phyloP scores from a whole-genome alignment of 139 green algal species.

The Micromonas pusilla region DNA sequence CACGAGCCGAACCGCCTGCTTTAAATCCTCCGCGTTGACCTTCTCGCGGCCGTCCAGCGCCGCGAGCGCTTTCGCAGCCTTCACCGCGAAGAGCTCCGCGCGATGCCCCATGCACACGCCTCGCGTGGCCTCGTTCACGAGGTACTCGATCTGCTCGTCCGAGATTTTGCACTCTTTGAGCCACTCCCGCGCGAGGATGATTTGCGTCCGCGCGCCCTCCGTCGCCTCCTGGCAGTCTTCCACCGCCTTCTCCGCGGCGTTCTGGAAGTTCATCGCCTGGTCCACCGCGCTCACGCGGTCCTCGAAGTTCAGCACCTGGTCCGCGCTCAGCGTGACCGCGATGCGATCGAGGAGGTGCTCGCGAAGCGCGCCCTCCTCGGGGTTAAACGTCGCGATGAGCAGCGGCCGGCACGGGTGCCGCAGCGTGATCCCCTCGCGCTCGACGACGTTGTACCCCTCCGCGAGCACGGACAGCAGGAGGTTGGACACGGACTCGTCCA shows the following conservation, averaged over 20 bases:
- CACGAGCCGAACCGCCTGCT: constrained; percentile 88
- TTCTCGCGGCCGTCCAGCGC: constrained; percentile 77
- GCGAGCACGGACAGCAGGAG: constrained; percentile 90
- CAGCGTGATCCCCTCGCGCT: constrained; percentile 94
- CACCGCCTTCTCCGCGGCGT: constrained; percentile 39
- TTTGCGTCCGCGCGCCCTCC: constrained; percentile 62
- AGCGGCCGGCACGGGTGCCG: constrained; percentile 90
- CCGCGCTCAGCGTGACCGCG: constrained; percentile 79
- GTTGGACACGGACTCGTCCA: constrained; percentile 97
- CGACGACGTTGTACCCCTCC: constrained; percentile 92
- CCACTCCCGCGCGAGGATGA: constrained; percentile 94
- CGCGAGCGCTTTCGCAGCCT: constrained; percentile 69
- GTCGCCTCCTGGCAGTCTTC: constrained; percentile 74
- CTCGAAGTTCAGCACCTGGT: constrained; percentile 65
- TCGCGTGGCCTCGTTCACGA: constrained; percentile 84
- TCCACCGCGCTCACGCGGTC: constrained; percentile 76
- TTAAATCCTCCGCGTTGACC: constrained; percentile 87
- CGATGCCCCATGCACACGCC: constrained; percentile 82
- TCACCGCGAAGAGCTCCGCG: constrained; percentile 90
- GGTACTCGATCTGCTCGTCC: constrained; percentile 81
- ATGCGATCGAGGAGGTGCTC: constrained; percentile 98
- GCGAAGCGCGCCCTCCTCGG: constrained; percentile 79
- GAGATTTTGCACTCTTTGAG: constrained; percentile 85
- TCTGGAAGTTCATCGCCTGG: constrained; percentile 31
- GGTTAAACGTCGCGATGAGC: constrained; percentile 98